Base-by-base conservation (phyloP, 2,329 filamentous ascomycete genomes). In the Chrysoporthe austroafricana region DNA sequence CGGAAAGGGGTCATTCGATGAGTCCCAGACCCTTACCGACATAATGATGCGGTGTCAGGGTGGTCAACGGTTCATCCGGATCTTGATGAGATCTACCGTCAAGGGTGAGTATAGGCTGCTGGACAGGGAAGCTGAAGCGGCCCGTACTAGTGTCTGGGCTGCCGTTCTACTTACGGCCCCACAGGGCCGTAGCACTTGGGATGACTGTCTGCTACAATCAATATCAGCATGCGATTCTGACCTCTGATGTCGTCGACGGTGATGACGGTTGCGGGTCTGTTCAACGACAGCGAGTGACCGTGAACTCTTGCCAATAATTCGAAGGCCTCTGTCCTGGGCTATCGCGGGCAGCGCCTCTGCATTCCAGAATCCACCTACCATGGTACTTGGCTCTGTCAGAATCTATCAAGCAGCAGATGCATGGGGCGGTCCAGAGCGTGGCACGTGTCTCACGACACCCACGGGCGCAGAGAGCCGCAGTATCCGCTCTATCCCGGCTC, bases 51-150 rank as follows among this genome's bases (percentile, higher is more conserved):
- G 26, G 18, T 32, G 2, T 62, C 62, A 48, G 66, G 66, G 50
- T 52, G 26, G n/a, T 43, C 11, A 32, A 26, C 44, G 34, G 66
- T 68, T 65, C 62, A 52, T 59, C 50, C 46, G 50, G 57, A 50
- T 7, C 56, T 58, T 57, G 16, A n/a, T 5, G 34, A 58, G 62
- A 65, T 65, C 66, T 61, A 65, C 63, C 48, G 62, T 57, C 62
- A 68, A 65, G 66, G 26, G 21, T 67, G 14, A 56, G 56, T 26
- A 26, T 34, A 5, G 42, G 34, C 39, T 39, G 18, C 14, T 34
- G 43, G 21, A 18, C 56, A 60, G 46, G 56, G 66, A 26, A 26
- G 9, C 13, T 16, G n/a, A 34, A 36, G 36, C 39, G 50, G 14
- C 46, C 11, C 32, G 39, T 42, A 2, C 3, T 16, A 34, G 26